Evolutionary conservation across 768 basidiomycete species (phyloP).

Genomic region (Serendipita indica): DNA sequence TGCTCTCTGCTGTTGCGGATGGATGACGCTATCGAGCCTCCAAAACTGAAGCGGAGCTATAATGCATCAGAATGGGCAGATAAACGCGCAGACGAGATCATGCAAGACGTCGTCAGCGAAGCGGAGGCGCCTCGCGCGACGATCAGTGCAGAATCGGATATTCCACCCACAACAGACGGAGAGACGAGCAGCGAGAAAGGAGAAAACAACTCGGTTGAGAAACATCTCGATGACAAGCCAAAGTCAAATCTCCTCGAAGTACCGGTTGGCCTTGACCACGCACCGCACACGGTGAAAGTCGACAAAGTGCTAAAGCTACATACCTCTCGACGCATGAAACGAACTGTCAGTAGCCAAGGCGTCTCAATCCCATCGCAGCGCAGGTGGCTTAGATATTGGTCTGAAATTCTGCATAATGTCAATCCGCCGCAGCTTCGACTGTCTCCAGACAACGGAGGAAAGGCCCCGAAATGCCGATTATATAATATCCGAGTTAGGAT

Average conservation of each 20-base stretch:
- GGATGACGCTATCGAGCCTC: conserved; percentile 32
- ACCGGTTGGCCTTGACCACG: neutral
- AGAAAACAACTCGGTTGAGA: neutral
- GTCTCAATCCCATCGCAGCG: conserved; percentile 73
- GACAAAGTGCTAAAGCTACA: conserved; percentile 51
- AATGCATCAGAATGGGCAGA: conserved; percentile 34
- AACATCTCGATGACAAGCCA: too few species aligned
- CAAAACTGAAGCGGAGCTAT: conserved; percentile 33
- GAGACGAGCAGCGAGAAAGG: neutral
- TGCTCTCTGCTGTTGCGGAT: conserved; percentile 66
- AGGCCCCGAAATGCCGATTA: conserved; percentile 35
- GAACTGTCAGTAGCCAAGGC: conserved; percentile 32
- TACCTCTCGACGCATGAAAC: conserved; percentile 54
- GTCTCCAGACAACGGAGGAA: conserved; percentile 10
- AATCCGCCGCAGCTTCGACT: conserved; percentile 29
- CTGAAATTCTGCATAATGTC: conserved; percentile 40
- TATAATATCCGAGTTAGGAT: conserved; percentile 45
- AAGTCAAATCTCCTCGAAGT: too few species aligned
- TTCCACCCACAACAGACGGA: neutral
- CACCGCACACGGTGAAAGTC: conserved; percentile 22
- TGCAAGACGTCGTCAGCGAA: conserved; percentile 23
- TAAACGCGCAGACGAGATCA: conserved; percentile 33
- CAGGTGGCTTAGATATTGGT: conserved; percentile 70
- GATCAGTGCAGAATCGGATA: neutral
- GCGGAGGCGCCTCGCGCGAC: conserved; percentile 14